phyloP scores from a whole-genome alignment of 2,329 filamentous ascomycete species.

The Xylogone sp. region DNA sequence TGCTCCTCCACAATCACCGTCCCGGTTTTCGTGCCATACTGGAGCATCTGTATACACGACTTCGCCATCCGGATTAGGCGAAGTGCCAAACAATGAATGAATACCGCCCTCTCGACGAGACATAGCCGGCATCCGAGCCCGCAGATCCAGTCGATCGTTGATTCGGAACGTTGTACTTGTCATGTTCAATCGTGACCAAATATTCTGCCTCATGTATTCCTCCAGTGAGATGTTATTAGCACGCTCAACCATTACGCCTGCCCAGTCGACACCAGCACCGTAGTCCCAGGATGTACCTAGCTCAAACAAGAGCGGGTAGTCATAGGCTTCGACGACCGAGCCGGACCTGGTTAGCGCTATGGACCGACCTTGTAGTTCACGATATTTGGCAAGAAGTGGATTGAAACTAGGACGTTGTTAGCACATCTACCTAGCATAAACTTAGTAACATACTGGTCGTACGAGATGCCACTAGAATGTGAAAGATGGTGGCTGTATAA shows the following conservation, averaged over 20 bases:
- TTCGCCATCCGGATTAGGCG: conserved; percentile 1
- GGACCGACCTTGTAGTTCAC: conserved; percentile 2
- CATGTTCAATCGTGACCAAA: conserved; percentile 43
- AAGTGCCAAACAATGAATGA: conserved; percentile 7
- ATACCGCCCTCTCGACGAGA: conserved; percentile 13
- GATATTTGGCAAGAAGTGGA: conserved; percentile 11
- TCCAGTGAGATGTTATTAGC: conserved; percentile 13
- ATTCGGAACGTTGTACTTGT: conserved; percentile 5
- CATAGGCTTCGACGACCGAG: not conserved
- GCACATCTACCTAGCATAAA: not conserved
- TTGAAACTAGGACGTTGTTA: conserved; percentile 4
- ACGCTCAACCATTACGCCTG: conserved; percentile 45
- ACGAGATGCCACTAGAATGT: conserved; percentile 21
- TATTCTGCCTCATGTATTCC: conserved; percentile 41
- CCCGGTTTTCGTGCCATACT: not conserved
- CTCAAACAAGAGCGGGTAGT: conserved; percentile 54
- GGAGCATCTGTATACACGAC: not conserved
- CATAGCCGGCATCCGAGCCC: conserved; percentile 4
- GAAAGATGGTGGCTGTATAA: conserved; percentile 19
- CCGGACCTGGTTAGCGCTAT: not conserved
- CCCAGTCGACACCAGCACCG: conserved; percentile 49
- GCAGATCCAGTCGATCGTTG: conserved; percentile 13
- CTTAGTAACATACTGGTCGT: conserved; percentile 16
- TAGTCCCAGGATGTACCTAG: conserved; percentile 62
- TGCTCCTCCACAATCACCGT: conserved; percentile 26